phyloP scores from a whole-genome alignment of 2,329 filamentous ascomycete genomes.

The Delphinella strobiligena region DNA sequence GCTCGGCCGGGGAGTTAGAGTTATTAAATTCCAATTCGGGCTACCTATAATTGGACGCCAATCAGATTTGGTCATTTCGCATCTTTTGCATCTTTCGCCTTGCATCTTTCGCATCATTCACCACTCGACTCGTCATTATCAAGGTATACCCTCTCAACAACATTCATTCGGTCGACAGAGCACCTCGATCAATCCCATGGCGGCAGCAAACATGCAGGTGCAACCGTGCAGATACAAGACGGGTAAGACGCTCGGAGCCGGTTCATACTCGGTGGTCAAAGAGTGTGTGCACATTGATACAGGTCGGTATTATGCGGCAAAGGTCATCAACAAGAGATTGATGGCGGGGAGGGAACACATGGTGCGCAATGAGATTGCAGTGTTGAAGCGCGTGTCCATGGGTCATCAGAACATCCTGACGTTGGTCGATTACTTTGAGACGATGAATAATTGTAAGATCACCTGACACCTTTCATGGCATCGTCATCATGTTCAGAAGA shows the following conservation, averaged over 20 bases:
- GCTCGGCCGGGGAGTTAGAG: no score
- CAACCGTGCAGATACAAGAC: constrained; percentile 98
- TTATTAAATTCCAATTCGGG: no score
- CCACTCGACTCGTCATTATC: no score
- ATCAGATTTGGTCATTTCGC: no score
- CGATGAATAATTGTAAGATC: constrained; percentile 99
- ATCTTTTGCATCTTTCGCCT: no score
- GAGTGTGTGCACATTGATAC: constrained; percentile 99
- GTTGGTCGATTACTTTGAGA: constrained; percentile 97
- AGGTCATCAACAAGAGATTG: constrained; percentile 96
- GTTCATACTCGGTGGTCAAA: constrained; percentile 96
- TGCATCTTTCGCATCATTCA: no score
- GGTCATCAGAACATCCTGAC: constrained; percentile 97
- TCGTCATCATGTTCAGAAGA: not conserved
- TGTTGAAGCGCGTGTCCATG: constrained; percentile 97
- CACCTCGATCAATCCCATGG: not conserved
- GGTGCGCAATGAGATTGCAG: constrained; percentile 97
- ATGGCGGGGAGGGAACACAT: constrained; percentile 98
- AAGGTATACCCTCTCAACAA: no score
- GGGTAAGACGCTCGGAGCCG: constrained; percentile 90
- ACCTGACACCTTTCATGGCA: constrained; percentile 28
- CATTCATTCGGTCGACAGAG: no score
- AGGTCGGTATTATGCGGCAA: constrained; percentile 93
- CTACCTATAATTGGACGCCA: no score
- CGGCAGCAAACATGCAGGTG: constrained; percentile 40